These are phyloP conservation scores for Glycine tomentella DNA, from an alignment of 306 rosid genomes.

Conservation along the genomic window DNA sequence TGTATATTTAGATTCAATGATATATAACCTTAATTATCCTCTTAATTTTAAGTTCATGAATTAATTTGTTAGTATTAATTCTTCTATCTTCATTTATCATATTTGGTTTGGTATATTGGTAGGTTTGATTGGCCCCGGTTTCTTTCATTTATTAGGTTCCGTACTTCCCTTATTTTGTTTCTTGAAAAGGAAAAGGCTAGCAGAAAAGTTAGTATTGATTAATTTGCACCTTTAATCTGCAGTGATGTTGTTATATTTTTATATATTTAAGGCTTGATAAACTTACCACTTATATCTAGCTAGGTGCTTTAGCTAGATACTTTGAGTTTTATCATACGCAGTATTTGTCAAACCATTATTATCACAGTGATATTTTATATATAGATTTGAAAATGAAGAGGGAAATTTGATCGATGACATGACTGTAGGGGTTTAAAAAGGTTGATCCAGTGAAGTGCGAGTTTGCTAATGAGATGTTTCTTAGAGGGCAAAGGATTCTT, in stretches of 20 bases:
- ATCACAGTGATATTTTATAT: slow-evolving; percentile 4
- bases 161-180: slow-evolving; percentile 34
- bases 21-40: slow-evolving; percentile 8
- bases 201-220: no score
- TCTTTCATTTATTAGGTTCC: slow-evolving; percentile 30
- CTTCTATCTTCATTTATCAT: slow-evolving; percentile 16
- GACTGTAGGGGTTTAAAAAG: slow-evolving; percentile 83
- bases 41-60: slow-evolving; percentile 39
- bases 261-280: background rate
- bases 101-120: background rate
- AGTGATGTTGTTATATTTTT: slow-evolving; percentile 4
- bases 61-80: slow-evolving; percentile 23
- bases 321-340: background rate
- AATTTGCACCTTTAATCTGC: background rate
- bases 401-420: slow-evolving; percentile 35
- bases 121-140: slow-evolving; percentile 37
- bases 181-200: slow-evolving; percentile 15
- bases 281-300: background rate
- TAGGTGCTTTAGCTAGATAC: no score
- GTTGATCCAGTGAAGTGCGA: slow-evolving; percentile 90
- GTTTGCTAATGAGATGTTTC: slow-evolving; percentile 85
- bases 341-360: background rate
- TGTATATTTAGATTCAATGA: slow-evolving; percentile 3
- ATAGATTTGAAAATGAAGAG: slow-evolving; percentile 42
- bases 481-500: slow-evolving; percentile 79